Evolutionary conservation across 441 rosid species (phyloP), one percentile per base, ranked within the genome.

Genomic region (Pelargonium citronellum): DNA sequence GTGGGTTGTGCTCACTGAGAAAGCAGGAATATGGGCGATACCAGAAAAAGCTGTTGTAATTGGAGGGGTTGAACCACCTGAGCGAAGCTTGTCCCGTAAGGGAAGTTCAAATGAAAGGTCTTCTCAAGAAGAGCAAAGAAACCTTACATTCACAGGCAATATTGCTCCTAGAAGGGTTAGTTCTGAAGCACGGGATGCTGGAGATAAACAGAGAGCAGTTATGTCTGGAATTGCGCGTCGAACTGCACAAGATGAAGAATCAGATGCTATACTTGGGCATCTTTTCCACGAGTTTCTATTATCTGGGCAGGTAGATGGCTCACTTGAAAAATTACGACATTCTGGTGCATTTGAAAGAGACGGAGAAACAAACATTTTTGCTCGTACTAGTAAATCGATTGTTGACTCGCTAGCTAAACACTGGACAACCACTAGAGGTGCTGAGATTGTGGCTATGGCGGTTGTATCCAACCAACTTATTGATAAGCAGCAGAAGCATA

Each of bases 371-470:
- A 92, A 82, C 79, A 86, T 89, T 74, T 92, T 95, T 77, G 85
- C 88, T 55, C 83, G 93, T 77, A 84, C 79, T 67, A 95, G 99
- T 80, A 92, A 87, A 84, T 88, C 91, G 5, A 90, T 95, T 34
- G 91, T 90, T 62, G 95, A 92, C 85, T 90, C 96, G 75, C 86
- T 95, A 76, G 94, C 98, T 75, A 95, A 95, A 82, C 99, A 95
- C 78, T 95, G 98, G 99, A 92, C 98, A 71, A 92, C 97, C 66
- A 92, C 97, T 70, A 90, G 98, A 82, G 99, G 98, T 64, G 93
- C 90, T 78, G 99, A 95, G 83, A 87, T 95, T 73, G 85, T 92
- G 79, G 83, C 95, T 44, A 82, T 87, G 90, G 78, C 89, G 55
- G 87, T 88, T 69, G 73, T 92, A 44, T 87, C 90, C 62, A 76